These are phyloP conservation scores for Fraxinus floribunda DNA, from an alignment of 305 asterid genomes.

Conservation along the genomic window DNA sequence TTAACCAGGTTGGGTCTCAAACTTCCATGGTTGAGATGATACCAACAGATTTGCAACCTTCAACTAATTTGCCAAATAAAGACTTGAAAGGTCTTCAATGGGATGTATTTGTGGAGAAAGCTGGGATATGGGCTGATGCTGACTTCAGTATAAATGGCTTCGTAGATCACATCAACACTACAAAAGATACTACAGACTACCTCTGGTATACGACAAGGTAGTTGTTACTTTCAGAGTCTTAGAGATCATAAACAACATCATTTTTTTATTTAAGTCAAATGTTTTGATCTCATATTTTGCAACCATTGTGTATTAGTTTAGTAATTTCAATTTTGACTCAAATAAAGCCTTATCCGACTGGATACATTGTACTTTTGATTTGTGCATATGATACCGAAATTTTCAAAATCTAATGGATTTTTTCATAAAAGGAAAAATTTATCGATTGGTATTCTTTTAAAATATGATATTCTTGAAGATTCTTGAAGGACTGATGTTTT, in stretches of 20 bases:
- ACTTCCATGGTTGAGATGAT: constrained; percentile 72
- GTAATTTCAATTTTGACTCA: neutral
- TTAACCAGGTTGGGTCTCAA: constrained; percentile 66
- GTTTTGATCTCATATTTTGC: neutral
- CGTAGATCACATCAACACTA: constrained; percentile 87
- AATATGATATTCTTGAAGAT: neutral
- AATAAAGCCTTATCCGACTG: neutral
- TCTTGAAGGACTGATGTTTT: neutral
- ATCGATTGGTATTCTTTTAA: neutral
- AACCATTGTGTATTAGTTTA: neutral
- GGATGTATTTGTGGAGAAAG: constrained; percentile 69
- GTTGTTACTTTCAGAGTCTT: constrained; percentile 16
- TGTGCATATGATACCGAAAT: neutral
- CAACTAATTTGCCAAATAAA: constrained; percentile 42
- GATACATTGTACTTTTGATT: neutral
- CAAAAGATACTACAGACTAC: constrained; percentile 88
- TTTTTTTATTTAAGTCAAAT: constrained; percentile 9
- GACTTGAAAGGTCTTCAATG: constrained; percentile 61
- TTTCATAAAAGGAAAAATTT: neutral
- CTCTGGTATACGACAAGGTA: constrained; percentile 90
- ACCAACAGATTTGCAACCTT: constrained; percentile 57
- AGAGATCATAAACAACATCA: neutral
- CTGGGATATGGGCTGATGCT: constrained; percentile 77
- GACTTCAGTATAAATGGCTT: constrained; percentile 61
- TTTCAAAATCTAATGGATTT: neutral